phyloP scores from a whole-genome alignment of 495 filamentous ascomycete species.

The Choiromyces venosus region DNA sequence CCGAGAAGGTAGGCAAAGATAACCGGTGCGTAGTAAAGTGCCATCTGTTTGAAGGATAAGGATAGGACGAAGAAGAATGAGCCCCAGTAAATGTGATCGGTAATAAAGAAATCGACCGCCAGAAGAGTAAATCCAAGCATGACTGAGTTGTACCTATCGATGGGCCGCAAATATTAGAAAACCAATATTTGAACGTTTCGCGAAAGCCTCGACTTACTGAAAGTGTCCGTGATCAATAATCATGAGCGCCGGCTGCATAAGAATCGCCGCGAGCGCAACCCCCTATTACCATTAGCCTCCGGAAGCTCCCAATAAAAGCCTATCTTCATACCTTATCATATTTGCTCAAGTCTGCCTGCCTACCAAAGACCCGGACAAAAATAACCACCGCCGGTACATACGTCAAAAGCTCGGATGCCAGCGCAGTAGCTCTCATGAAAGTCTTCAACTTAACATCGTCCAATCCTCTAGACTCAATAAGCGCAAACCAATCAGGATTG shows the following conservation, averaged over 20 bases:
- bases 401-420: constrained; percentile 81
- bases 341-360: constrained; percentile 59
- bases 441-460: constrained; percentile 77
- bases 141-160: constrained; percentile 71
- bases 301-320: neutral
- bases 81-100: constrained; percentile 77
- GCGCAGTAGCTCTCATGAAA: constrained; percentile 87
- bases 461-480: constrained; percentile 72
- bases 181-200: neutral
- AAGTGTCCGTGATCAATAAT: constrained; percentile 98
- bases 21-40: constrained; percentile 87
- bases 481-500: constrained; percentile 81
- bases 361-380: constrained; percentile 72
- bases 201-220: constrained; percentile 48
- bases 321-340: constrained; percentile 33
- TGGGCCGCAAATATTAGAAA: neutral
- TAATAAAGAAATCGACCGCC: constrained; percentile 79
- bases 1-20: constrained; percentile 90
- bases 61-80: constrained; percentile 91
- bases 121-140: constrained; percentile 81
- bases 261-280: constrained; percentile 77
- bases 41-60: constrained; percentile 97
- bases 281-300: constrained; percentile 63
- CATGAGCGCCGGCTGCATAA: constrained; percentile 88
- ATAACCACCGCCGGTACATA: constrained; percentile 81